Evolutionary conservation across 768 basidiomycete species (phyloP).

Genomic region (Termitomyces sp.): DNA sequence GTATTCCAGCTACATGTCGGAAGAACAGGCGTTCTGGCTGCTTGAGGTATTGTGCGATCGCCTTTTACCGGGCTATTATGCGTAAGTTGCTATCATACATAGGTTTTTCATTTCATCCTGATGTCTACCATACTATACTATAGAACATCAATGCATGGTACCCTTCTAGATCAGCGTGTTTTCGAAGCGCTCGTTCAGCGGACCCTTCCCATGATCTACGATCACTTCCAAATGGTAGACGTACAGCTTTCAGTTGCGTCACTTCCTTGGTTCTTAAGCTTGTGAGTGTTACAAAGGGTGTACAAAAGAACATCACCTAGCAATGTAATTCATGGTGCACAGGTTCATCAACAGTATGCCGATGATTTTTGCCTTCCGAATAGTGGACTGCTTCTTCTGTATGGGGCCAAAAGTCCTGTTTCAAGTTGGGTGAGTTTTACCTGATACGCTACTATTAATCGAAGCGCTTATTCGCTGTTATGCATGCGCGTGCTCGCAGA

Average conservation of each 20-base stretch:
- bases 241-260: conserved; percentile 97
- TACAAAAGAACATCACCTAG: neutral
- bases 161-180: conserved; percentile 95
- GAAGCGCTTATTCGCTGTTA: conserved; percentile 5
- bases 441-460: conserved; percentile 1
- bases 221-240: conserved; percentile 86
- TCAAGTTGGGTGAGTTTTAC: conserved; percentile 82
- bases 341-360: conserved; percentile 94
- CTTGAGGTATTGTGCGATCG: conserved; percentile 93
- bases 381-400: conserved; percentile 96
- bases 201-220: conserved; percentile 89
- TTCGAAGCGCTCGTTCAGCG: conserved; percentile 91
- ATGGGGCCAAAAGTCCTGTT: conserved; percentile 99
- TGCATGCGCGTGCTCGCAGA: neutral
- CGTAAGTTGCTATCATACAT: conserved; percentile 42
- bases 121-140: neutral
- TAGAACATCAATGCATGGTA: conserved; percentile 98
- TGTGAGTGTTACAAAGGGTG: conserved; percentile 47
- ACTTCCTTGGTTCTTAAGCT: conserved; percentile 95
- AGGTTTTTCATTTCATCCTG: neutral
- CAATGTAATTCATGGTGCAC: neutral
- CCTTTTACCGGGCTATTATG: conserved; percentile 95
- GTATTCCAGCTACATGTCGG: conserved; percentile 84
- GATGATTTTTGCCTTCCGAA: conserved; percentile 95
- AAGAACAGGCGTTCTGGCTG: conserved; percentile 98